phyloP scores from a whole-genome alignment of 306 rosid species.

The Datisca glomerata region DNA sequence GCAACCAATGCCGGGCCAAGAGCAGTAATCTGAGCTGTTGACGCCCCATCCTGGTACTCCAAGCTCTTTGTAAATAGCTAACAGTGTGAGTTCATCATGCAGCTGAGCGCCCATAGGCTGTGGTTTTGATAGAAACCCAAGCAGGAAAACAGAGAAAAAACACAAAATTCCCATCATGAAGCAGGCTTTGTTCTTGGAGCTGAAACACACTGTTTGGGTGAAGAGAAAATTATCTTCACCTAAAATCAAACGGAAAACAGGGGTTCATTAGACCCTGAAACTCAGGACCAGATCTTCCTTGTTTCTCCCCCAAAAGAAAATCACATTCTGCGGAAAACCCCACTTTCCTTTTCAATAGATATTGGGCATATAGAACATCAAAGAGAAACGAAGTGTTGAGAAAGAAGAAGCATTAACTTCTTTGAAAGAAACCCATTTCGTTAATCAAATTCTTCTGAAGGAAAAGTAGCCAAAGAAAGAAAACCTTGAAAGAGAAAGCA shows the following conservation, averaged over 20 bases:
- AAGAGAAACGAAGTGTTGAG: background rate
- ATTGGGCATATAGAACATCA: slow-evolving; percentile 1
- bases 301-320: background rate
- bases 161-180: slow-evolving; percentile 34
- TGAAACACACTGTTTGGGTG: background rate
- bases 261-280: background rate
- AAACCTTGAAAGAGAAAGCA: too few species aligned
- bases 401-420: background rate
- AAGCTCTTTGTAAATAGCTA: slow-evolving; percentile 65
- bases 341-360: slow-evolving; percentile 1
- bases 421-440: slow-evolving; percentile 14
- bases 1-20: slow-evolving; percentile 80
- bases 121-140: slow-evolving; percentile 36
- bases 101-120: slow-evolving; percentile 41
- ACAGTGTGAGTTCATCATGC: slow-evolving; percentile 44
- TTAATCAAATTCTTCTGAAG: too few species aligned
- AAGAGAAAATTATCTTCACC: background rate
- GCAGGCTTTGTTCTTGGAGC: slow-evolving; percentile 3
- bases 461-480: too few species aligned
- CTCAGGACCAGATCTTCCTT: slow-evolving; percentile 9
- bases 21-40: slow-evolving; percentile 55
- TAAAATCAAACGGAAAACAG: background rate
- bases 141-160: slow-evolving; percentile 31
- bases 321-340: slow-evolving; percentile 11
- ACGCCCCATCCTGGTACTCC: slow-evolving; percentile 73